Conservation (phyloP, 1,284 basidiomycete species). For the Gymnopus androsaceus region DNA sequence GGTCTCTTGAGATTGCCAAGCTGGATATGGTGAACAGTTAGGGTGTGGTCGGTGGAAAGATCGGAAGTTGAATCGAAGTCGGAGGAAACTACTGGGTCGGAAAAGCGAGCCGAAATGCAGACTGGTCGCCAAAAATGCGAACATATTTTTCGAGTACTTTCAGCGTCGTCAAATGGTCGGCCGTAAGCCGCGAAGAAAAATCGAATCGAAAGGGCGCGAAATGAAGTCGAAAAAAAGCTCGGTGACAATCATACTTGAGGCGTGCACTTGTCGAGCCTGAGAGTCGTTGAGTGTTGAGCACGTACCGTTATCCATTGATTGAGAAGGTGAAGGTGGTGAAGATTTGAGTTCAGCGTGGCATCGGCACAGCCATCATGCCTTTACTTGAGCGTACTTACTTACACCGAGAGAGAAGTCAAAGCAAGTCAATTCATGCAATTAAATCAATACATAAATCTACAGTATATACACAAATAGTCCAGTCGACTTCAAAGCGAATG, state of each 20-base stretch:
- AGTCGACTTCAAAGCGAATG: neutral
- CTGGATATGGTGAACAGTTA: constrained; percentile 38
- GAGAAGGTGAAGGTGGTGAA: neutral
- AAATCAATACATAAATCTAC: neutral
- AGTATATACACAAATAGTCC: neutral
- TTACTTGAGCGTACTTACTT: too few relatives aligned
- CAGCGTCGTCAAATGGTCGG: constrained; percentile 21
- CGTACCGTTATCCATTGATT: constrained; percentile 82
- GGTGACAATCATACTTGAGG: constrained; percentile 17
- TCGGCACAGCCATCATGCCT: neutral
- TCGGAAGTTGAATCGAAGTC: constrained; percentile 5
- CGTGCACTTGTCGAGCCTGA: constrained; percentile 36
- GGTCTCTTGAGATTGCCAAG: constrained; percentile 80
- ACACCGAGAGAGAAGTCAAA: too few relatives aligned
- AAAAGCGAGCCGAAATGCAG: constrained; percentile 2
- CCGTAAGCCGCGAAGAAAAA: constrained; percentile 33
- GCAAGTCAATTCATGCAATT: too few relatives aligned
- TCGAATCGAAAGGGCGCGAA: neutral
- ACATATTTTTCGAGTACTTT: neutral
- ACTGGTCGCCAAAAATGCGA: constrained; percentile 17
- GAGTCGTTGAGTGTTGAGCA: constrained; percentile 56
- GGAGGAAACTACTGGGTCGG: constrained; percentile 1
- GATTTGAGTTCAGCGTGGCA: constrained; percentile 2
- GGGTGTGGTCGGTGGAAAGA: constrained; percentile 1
- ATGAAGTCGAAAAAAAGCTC: constrained; percentile 8